Evolutionary conservation across 1,139 yeast genomes (phyloP).

Genomic region (Geotrichum bryndzae): DNA sequence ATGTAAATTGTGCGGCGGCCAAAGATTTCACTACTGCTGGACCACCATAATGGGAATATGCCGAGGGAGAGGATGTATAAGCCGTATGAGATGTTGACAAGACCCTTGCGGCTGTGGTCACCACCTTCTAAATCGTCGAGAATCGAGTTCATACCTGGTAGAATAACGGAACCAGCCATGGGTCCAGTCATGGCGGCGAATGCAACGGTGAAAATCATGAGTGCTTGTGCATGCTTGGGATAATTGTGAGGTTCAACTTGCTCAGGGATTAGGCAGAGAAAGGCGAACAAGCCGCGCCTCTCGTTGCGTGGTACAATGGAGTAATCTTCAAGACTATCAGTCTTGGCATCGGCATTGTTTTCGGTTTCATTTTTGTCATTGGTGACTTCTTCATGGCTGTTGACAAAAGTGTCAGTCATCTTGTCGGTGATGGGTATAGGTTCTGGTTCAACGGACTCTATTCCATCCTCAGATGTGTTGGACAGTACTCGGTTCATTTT

Average conservation of each 20-base stretch:
- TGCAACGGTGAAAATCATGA: slow-evolving; percentile 62
- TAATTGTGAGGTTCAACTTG: slow-evolving; percentile 65
- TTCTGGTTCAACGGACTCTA: not conserved
- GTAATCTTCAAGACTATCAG: not conserved
- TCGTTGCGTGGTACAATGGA: slow-evolving; percentile 21
- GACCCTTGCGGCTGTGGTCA: slow-evolving; percentile 36
- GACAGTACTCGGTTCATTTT: not conserved
- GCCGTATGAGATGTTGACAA: slow-evolving; percentile 76
- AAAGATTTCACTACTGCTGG: slow-evolving; percentile 58
- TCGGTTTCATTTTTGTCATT: too few relatives aligned
- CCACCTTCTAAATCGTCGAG: slow-evolving; percentile 29
- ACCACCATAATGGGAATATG: slow-evolving; percentile 86
- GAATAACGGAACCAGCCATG: slow-evolving; percentile 82
- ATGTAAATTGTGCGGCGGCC: slow-evolving; percentile 75
- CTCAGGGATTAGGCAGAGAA: slow-evolving; percentile 57
- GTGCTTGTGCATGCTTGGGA: slow-evolving; percentile 44
- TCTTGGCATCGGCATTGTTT: not conserved
- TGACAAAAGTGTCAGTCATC: not conserved
- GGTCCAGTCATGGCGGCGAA: slow-evolving; percentile 78
- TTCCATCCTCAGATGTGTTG: not conserved
- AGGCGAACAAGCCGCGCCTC: slow-evolving; percentile 28
- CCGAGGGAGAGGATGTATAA: slow-evolving; percentile 69
- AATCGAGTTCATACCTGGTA: slow-evolving; percentile 58
- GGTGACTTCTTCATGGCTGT: not conserved
- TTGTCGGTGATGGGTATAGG: not conserved